Conservation (phyloP, 2,329 filamentous ascomycete species). For the Tolypocladium inflatum region DNA sequence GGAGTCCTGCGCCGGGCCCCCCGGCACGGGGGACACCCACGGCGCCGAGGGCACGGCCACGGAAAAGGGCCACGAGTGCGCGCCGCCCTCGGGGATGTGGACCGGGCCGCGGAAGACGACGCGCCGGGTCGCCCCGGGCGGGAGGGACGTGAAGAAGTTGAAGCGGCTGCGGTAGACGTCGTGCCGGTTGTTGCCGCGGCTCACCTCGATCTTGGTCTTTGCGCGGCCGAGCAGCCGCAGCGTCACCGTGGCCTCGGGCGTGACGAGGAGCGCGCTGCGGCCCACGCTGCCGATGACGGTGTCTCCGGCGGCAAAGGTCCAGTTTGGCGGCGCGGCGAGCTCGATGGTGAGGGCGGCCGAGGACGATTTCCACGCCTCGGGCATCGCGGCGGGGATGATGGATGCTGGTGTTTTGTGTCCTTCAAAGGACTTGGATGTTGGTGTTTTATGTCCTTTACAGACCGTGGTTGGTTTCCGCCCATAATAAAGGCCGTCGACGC, state of each 20-base stretch:
- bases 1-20: background rate
- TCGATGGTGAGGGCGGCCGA: background rate
- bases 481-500: background rate
- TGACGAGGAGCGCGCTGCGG: conserved; percentile 11
- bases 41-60: conserved; percentile 14
- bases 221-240: conserved; percentile 14
- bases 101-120: conserved; percentile 14
- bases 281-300: conserved; percentile 15
- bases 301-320: conserved; percentile 12
- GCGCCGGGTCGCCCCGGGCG: background rate
- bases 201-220: conserved; percentile 14
- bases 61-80: conserved; percentile 16
- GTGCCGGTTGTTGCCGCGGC: conserved; percentile 2
- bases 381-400: background rate
- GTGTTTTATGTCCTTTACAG: background rate
- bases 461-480: background rate
- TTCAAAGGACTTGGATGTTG: background rate
- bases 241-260: conserved; percentile 9
- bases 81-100: conserved; percentile 9
- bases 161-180: conserved; percentile 13
- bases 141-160: conserved; percentile 11
- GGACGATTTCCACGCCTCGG: background rate
- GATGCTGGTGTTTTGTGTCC: background rate
- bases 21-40: background rate
- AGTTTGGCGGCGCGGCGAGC: background rate